Base-by-base conservation (phyloP, 78 protist genomes). In the Cavenderia fasciculata region DNA sequence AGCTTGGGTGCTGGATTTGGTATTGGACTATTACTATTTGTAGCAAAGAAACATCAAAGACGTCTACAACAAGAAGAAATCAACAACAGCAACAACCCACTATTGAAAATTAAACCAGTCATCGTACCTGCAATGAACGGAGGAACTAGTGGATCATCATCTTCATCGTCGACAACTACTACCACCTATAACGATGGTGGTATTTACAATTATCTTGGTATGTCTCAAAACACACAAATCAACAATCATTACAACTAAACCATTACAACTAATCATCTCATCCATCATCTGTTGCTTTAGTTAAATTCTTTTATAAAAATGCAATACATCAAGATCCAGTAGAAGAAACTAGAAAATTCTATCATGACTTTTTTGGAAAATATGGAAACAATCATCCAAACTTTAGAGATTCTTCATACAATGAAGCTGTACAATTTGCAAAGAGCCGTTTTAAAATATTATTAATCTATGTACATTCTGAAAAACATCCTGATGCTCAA, bases 341-440 rank as follows among this genome's bases (percentile, higher is more conserved):
- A 7, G 89, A 49, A 1, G 89, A 79, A 54, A 79, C 89, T 7
- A 66, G 59, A 36, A 47, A 23, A 40, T 66, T 74, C 11, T 33
- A 68, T 4, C 44, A 38, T 34, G 33, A 43, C 4, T 43, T 79
- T 19, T 66, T 62, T 25, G 70, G 72, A 31, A 49, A 44, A 68
- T 79, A 49, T 43, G 89, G 89, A 4, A 34, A 36, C 10, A 66
- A 73, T 27, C 89, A 79, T 68, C 89, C 89, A 33, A 5, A 46
- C 5, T 79, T 79, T 40, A 65, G 66, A 43, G 12, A 12, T n/a
- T 21, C 62, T 4, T 54, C 68, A 36, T 79, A 68, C 29, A 66
- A 65, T 18, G 89, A 79, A 61, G 77, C 89, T 8, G 78, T 79
- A 5, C 47, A 57, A 29, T 68, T 25, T 68, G 89, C 89, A 66